These are phyloP conservation scores for Coemansia sp. DNA, from an alignment of 192 early-diverging fungal species.

Conservation along the genomic window DNA sequence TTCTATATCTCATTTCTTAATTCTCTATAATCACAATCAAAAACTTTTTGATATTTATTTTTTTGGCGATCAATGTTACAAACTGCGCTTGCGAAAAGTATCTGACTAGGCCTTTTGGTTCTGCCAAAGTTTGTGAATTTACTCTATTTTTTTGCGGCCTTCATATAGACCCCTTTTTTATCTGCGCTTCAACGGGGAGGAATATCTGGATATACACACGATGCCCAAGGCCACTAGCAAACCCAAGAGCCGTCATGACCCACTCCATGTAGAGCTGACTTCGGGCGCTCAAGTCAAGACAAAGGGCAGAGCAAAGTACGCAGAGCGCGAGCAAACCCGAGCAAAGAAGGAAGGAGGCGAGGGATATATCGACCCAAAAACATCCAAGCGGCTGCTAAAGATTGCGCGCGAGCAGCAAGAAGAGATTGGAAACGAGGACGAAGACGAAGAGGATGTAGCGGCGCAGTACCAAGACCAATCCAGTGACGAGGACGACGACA, in stretches of 20 bases:
- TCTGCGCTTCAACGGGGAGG: neutral
- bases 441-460: constrained; percentile 50
- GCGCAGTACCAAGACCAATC: constrained; percentile 28
- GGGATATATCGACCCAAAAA: constrained; percentile 77
- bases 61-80: constrained; percentile 3
- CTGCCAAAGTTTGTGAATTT: neutral
- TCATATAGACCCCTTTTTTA: neutral
- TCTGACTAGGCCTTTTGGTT: neutral
- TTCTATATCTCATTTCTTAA: neutral
- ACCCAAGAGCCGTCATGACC: constrained; percentile 72
- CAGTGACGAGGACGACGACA: constrained; percentile 23
- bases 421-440: constrained; percentile 70
- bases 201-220: neutral
- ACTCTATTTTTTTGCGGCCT: neutral
- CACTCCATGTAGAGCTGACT: constrained; percentile 78
- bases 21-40: constrained; percentile 13
- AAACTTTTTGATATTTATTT: constrained; percentile 10
- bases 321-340: constrained; percentile 61
- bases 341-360: constrained; percentile 53
- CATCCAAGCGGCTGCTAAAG: constrained; percentile 85
- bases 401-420: constrained; percentile 91
- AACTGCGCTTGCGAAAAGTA: constrained; percentile 1
- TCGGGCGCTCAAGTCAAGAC: constrained; percentile 60
- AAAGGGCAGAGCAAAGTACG: constrained; percentile 60
- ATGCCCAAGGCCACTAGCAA: constrained; percentile 46